These are phyloP conservation scores for Eleusine indica DNA, from an alignment of 176 grass and related monocot species.

Conservation along the genomic window DNA sequence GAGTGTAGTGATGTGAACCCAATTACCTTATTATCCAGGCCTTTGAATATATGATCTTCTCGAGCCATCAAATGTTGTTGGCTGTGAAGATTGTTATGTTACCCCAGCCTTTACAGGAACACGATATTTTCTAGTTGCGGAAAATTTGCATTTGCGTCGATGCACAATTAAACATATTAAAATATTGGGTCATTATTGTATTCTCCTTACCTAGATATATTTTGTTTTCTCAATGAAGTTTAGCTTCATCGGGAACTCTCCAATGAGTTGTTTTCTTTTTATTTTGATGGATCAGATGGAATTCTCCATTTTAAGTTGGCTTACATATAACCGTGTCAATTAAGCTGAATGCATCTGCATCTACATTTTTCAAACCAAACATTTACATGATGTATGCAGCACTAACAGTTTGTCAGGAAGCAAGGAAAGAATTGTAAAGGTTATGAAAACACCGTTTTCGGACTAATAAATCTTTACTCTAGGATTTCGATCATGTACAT, in stretches of 20 bases:
- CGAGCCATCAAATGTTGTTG: not conserved
- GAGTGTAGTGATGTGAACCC: not conserved
- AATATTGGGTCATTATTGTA: too few relatives aligned
- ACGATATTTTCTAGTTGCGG: not conserved
- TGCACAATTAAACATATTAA: not conserved
- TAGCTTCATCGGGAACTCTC: too few relatives aligned
- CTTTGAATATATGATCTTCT: not conserved
- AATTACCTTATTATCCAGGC: not conserved
- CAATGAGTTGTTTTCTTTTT: too few relatives aligned
- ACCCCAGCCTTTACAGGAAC: not conserved
- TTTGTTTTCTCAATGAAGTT: not conserved
- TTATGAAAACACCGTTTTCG: not conserved
- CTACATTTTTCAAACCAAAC: not conserved
- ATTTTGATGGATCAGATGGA: too few relatives aligned
- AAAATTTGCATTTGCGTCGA: not conserved
- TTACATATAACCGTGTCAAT: not conserved
- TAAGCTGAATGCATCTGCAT: not conserved
- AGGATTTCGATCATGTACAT: constrained; percentile 41
- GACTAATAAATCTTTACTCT: constrained; percentile 22
- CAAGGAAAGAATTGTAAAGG: not conserved
- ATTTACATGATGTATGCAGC: not conserved
- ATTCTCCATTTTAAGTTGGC: not conserved
- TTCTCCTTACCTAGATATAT: not conserved
- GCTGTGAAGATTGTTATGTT: not conserved
- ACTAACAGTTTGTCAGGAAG: not conserved